Percentiles rank a stretch among this genome's conserved stretches.
phyloP scores from a whole-genome alignment of 192 early-diverging fungal genomes.

The Mortierella alpina region DNA sequence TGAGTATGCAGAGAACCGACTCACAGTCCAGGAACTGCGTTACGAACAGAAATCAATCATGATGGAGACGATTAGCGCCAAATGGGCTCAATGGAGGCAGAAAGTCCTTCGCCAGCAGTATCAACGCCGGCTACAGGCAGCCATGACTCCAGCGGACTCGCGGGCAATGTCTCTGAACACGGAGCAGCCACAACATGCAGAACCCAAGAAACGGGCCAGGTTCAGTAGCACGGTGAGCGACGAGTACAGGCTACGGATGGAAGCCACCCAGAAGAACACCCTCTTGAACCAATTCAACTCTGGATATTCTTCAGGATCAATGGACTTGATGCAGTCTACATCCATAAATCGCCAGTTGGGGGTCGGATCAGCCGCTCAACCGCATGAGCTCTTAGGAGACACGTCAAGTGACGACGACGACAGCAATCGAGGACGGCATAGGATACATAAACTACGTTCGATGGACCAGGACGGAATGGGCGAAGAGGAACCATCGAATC shows the following conservation, averaged over 20 bases:
- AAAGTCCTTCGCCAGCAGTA: slow-evolving; percentile 11
- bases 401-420: slow-evolving; percentile 5
- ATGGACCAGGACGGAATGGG: not conserved
- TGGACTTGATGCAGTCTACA: not conserved
- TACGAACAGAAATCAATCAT: slow-evolving; percentile 6
- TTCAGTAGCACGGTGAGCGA: slow-evolving; percentile 14
- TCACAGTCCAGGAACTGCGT: slow-evolving; percentile 13
- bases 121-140: slow-evolving; percentile 20
- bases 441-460: not conserved
- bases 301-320: not conserved
- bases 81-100: slow-evolving; percentile 36
- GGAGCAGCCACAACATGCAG: not conserved
- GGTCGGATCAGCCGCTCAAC: slow-evolving; percentile 8
- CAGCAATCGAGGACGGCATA: not conserved
- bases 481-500: not conserved
- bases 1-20: slow-evolving; percentile 25
- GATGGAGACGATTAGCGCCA: slow-evolving; percentile 19
- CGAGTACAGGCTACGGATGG: slow-evolving; percentile 8
- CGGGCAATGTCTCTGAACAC: slow-evolving; percentile 10
- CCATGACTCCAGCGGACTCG: slow-evolving; percentile 10
- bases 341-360: not conserved
- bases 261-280: slow-evolving; percentile 21
- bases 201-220: not conserved
- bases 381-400: slow-evolving; percentile 21
- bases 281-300: slow-evolving; percentile 23